These are phyloP conservation scores for Phytomonas sp. DNA, from an alignment of 208 protist genomes.

Conservation along the genomic window DNA sequence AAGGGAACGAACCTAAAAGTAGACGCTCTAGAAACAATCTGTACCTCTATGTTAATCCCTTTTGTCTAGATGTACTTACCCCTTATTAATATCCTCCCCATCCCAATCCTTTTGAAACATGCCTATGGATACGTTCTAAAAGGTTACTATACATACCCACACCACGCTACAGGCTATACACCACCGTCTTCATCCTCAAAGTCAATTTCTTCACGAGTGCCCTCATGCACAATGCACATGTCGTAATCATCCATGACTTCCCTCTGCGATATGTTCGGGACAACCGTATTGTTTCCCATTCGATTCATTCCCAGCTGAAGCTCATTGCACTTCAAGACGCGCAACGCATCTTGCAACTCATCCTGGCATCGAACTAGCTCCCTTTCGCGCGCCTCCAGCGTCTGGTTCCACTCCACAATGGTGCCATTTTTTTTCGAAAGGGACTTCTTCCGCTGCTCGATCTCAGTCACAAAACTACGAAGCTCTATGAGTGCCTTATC, in stretches of 20 bases:
- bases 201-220: slow-evolving; percentile 73
- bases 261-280: slow-evolving; percentile 57
- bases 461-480: slow-evolving; percentile 39
- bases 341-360: slow-evolving; percentile 52
- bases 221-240: slow-evolving; percentile 84
- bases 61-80: background rate
- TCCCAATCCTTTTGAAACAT: background rate
- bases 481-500: slow-evolving; percentile 54
- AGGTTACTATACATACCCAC: background rate
- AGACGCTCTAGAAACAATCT: background rate
- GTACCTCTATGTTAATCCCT: background rate
- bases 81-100: background rate
- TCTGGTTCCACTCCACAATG: slow-evolving; percentile 58
- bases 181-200: slow-evolving; percentile 26
- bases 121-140: background rate
- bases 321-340: slow-evolving; percentile 52
- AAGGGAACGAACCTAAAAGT: background rate
- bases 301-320: slow-evolving; percentile 38
- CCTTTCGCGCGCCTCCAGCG: slow-evolving; percentile 60
- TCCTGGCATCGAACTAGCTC: slow-evolving; percentile 62
- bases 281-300: slow-evolving; percentile 18
- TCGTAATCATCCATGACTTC: slow-evolving; percentile 84
- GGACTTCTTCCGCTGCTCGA: slow-evolving; percentile 50
- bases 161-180: background rate
- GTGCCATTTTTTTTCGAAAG: slow-evolving; percentile 61